Percentiles rank a stretch among this genome's conserved stretches.
Conservation (phyloP, 2,329 filamentous ascomycete species). For the Didymella exigua region DNA sequence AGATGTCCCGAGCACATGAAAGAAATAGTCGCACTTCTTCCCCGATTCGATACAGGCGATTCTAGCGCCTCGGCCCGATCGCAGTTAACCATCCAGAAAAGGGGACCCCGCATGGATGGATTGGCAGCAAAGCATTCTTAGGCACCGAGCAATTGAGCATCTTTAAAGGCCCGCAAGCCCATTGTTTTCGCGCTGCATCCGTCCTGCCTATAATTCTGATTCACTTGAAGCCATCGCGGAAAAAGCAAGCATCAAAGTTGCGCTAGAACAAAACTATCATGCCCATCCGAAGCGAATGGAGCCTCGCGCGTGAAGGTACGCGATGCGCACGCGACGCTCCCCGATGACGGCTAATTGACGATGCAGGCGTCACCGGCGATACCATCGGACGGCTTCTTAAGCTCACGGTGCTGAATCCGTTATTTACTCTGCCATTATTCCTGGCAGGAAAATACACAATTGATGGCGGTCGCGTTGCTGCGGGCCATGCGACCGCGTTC, state of each 20-base stretch:
- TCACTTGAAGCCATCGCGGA: background rate
- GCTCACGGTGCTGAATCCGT: conserved; percentile 68
- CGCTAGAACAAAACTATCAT: conserved; percentile 24
- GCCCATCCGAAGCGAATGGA: conserved; percentile 48
- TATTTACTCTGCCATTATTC: conserved; percentile 66
- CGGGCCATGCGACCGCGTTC: conserved; percentile 57
- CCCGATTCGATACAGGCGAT: background rate
- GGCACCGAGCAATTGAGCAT: background rate
- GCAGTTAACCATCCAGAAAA: background rate
- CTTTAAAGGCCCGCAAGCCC: background rate
- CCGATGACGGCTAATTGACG: background rate
- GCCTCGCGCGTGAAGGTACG: conserved; percentile 48
- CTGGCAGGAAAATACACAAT: conserved; percentile 68
- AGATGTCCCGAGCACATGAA: background rate
- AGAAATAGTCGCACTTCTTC: conserved; percentile 1
- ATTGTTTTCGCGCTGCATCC: background rate
- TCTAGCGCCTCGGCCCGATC: conserved; percentile 3
- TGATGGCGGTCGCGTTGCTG: conserved; percentile 61
- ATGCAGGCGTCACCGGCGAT: conserved; percentile 55
- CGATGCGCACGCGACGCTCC: background rate
- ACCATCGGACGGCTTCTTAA: conserved; percentile 63
- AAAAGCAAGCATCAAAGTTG: background rate
- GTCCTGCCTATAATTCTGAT: background rate
- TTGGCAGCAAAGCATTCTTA: conserved; percentile 1
- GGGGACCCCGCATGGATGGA: conserved; percentile 5